Percentiles rank a stretch among this genome's conserved stretches.
These are phyloP conservation scores for Coprinellus aureogranulatus DNA, from an alignment of 768 basidiomycete species.

Conservation along the genomic window DNA sequence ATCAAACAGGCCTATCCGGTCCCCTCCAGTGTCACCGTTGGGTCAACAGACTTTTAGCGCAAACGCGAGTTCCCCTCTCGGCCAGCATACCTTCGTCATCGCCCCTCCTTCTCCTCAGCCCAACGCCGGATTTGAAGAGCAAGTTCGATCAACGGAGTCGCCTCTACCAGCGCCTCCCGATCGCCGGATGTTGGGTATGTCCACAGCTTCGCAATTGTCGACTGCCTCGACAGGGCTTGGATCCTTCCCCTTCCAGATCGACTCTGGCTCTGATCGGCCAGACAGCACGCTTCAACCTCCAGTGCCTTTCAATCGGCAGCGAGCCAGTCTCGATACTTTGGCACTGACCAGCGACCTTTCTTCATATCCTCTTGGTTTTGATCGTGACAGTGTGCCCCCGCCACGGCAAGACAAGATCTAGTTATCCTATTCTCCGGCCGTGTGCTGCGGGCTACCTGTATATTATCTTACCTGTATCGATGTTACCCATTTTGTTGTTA, in stretches of 20 bases:
- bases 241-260: slow-evolving; percentile 86
- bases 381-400: slow-evolving; percentile 43
- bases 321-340: slow-evolving; percentile 83
- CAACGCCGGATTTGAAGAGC: slow-evolving; percentile 42
- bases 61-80: slow-evolving; percentile 59
- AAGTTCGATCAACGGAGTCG: slow-evolving; percentile 15
- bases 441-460: background rate
- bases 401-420: slow-evolving; percentile 14
- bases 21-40: slow-evolving; percentile 73
- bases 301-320: slow-evolving; percentile 45
- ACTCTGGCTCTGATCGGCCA: slow-evolving; percentile 47
- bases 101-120: slow-evolving; percentile 55
- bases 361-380: slow-evolving; percentile 79
- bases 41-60: slow-evolving; percentile 52
- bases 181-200: slow-evolving; percentile 65
- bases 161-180: slow-evolving; percentile 54
- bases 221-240: slow-evolving; percentile 79
- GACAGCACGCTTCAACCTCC: slow-evolving; percentile 27
- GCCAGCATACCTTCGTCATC: slow-evolving; percentile 47
- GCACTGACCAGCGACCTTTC: slow-evolving; percentile 80
- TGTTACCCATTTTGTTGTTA: background rate
- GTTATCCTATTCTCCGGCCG: background rate
- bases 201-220: slow-evolving; percentile 73
- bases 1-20: slow-evolving; percentile 72
- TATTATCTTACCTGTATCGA: slow-evolving; percentile 5